Base-by-base conservation (phyloP, 805 yeast genomes). In the Komagataella kurtzmanii region DNA sequence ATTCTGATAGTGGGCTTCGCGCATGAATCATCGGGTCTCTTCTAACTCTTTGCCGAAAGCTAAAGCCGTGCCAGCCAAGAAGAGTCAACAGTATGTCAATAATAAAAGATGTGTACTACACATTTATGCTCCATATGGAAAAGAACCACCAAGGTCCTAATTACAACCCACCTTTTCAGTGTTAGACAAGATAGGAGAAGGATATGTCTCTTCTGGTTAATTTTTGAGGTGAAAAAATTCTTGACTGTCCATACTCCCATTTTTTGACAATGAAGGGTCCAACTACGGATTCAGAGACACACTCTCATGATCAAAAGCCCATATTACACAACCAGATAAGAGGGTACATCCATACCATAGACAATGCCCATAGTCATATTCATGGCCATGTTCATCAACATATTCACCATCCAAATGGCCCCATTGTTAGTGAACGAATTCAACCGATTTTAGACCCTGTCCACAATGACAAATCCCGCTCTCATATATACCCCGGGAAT, bases 361-460 rank as follows among this genome's bases (percentile, higher is more conserved):
- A 52, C 40, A 49, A 48, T 10, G 40, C 24, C 19, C 56, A 54
- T 48, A 24, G 51, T 10, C 56, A 54, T 40, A 52, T 51, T n/a
- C 56, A 54, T 48, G 56, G 56, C 6, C 56, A 54, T 19, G 50
- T 51, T 10, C 56, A 54, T 40, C 48, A 50, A 45, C 56, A 54
- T 44, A 36, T 17, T 7, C 48, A 46, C 48, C 23, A 17, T 7
- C 48, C 18, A 14, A 17, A 46, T 21, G 48, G 23, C 36, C 24
- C 18, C 2, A 18, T 18, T 5, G 23, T 10, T 10, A 19, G 23
- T 7, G 46, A 45, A 17, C 12, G 12, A 17, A 19, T 45, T 19
- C 46, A 45, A 19, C 46, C 14, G 4, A 45, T 45, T 10, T 18
- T 45, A 17, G 46, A 45, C n/a, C 14, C 40, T 10, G 40, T 8